Evolutionary conservation across 2,329 filamentous ascomycete genomes (phyloP).

Genomic region (Aspergillus sp.): DNA sequence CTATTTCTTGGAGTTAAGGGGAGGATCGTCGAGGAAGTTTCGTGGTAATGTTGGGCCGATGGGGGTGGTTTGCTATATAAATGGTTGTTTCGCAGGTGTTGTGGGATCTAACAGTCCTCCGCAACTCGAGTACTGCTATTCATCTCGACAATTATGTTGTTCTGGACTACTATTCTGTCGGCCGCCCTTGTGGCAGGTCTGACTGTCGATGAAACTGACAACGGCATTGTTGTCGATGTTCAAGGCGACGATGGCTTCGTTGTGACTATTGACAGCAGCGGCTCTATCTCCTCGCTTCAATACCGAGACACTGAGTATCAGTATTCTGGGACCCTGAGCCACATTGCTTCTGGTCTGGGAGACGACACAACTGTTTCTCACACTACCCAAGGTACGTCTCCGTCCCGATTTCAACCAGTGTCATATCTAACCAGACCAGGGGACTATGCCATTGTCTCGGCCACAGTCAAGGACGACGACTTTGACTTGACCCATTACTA

Average conservation of each 20-base stretch:
- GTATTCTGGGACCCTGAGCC: not conserved
- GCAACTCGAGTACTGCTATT: too few species aligned
- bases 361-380: not conserved
- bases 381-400: not conserved
- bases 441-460: not conserved
- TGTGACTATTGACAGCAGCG: not conserved
- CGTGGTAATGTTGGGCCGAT: too few species aligned
- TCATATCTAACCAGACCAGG: not conserved
- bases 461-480: not conserved
- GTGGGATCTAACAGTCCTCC: too few species aligned
- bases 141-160: not conserved
- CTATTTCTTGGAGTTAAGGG: too few species aligned
- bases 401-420: not conserved
- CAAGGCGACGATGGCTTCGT: slow-evolving; percentile 2
- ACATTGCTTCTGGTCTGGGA: not conserved
- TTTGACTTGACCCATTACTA: slow-evolving; percentile 7
- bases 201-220: not conserved
- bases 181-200: not conserved
- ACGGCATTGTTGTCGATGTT: slow-evolving; percentile 1
- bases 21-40: too few species aligned
- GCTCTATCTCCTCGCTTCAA: not conserved
- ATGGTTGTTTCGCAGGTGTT: too few species aligned
- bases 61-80: too few species aligned
- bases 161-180: not conserved
- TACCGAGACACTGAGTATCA: not conserved